Base-by-base conservation (phyloP, 768 basidiomycete genomes). In the Hortiboletus campestris region DNA sequence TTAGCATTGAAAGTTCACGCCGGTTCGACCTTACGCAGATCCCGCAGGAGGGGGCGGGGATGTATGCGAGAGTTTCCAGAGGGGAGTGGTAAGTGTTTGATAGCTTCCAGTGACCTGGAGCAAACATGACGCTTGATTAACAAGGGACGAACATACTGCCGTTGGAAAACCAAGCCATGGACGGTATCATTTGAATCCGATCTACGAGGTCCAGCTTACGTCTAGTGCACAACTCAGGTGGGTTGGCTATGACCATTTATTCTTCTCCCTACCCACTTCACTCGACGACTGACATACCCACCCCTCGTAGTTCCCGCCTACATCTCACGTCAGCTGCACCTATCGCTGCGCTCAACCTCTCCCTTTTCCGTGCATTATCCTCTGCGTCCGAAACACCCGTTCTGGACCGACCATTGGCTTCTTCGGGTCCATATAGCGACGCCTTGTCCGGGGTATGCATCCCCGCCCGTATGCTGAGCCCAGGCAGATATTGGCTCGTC, bases 1-100 rank as follows among this genome's bases (percentile, higher is more conserved):
- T 97, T 25, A 77, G 76, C 22, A 71, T 92, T 3, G 83, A 89
- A 47, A 82, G 87, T 53, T 80, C 84, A 1, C 67, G 69, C 54
- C 78, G 81, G 1, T 78, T 94, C 49, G 82, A 85, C 17, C 57
- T 97, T 22, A 74, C 74, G 46, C 61, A 82, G 0, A 87, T 97
- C 22, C 84, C 86, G 0, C 83, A 86, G 54, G 96, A 98, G 73
- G 94, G 93, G 0, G 91, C 94, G 0, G 95, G 94, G 0, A 91
- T 97, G 93, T 96, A 88, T 67, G 73, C 72, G 20, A 87, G 89
- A 61, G 66, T 77, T 0, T 61, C 88, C 2, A 79, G 75, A n/a
- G 93, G 91, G 4, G 72, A 77, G 38, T 98, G 95, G 95, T 91
- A 57, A 49, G 82, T 68, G 17, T 1, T 25, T 9, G n/a, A 41